A percentile compares a stretch with the other conserved stretches of the same genome.
Conservation (phyloP, 495 filamentous ascomycete genomes). For the Sordaria brevicollis region DNA sequence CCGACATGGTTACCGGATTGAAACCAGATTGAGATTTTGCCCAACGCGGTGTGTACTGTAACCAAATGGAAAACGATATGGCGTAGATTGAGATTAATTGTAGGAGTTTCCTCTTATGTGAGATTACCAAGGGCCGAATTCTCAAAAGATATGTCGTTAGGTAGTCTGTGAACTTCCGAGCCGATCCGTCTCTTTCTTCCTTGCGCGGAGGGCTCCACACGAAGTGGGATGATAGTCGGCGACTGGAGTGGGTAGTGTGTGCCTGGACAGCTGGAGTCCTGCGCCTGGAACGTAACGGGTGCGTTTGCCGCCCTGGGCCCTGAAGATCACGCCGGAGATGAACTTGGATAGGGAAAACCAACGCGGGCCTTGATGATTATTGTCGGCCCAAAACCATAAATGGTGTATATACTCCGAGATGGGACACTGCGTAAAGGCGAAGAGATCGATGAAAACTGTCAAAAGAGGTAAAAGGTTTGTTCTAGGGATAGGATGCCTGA, state of each 20-base stretch:
- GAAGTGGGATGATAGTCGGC: background rate
- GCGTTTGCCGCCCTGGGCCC: background rate
- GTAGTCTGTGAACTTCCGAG: background rate
- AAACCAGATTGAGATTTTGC: background rate
- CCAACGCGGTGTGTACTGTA: background rate
- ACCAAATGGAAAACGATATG: background rate
- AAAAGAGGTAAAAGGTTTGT: background rate
- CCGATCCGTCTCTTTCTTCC: background rate
- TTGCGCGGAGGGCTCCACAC: background rate
- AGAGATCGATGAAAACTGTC: background rate
- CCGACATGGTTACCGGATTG: conserved; percentile 9
- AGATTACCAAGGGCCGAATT: background rate
- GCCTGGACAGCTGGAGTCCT: background rate
- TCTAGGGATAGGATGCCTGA: background rate
- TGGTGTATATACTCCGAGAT: background rate
- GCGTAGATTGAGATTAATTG: background rate
- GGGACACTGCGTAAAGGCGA: background rate
- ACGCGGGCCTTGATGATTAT: background rate
- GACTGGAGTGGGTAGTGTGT: background rate
- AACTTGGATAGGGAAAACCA: background rate
- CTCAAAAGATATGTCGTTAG: background rate
- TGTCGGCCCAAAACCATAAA: background rate
- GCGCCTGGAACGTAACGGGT: background rate
- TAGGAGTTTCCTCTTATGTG: background rate
- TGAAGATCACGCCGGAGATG: background rate